Evolutionary conservation across 805 yeast species (phyloP).

Genomic region (Ogataea populi-albae): DNA sequence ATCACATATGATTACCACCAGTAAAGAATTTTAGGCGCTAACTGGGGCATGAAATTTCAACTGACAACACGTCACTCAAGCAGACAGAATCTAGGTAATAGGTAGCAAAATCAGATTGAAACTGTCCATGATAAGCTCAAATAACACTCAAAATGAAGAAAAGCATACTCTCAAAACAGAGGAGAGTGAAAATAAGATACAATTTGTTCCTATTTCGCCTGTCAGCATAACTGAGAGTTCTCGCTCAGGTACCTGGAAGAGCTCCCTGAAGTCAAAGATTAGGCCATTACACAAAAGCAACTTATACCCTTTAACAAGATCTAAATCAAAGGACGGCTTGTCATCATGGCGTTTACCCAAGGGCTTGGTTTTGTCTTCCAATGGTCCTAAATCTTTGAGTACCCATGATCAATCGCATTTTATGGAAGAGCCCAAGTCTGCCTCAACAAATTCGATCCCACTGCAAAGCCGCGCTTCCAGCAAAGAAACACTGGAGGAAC

Average conservation of each 20-base stretch:
- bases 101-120: too few relatives aligned
- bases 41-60: too few relatives aligned
- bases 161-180: too few relatives aligned
- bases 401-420: constrained; percentile 1
- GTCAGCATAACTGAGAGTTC: too few relatives aligned
- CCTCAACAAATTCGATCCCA: constrained; percentile 6
- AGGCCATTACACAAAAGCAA: constrained; percentile 5
- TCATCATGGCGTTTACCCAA: constrained; percentile 12
- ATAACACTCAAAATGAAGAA: too few relatives aligned
- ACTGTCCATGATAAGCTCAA: too few relatives aligned
- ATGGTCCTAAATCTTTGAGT: constrained; percentile 5
- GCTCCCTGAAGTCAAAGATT: constrained; percentile 17
- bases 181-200: too few relatives aligned
- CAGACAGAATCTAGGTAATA: too few relatives aligned
- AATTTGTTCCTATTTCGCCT: too few relatives aligned
- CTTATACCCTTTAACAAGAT: constrained; percentile 7
- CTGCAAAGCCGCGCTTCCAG: constrained; percentile 4
- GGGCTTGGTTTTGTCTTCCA: constrained; percentile 12
- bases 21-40: too few relatives aligned
- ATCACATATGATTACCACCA: too few relatives aligned
- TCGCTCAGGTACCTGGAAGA: constrained; percentile 20
- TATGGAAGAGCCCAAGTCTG: constrained; percentile 1
- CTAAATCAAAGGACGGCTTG: constrained; percentile 11
- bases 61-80: too few relatives aligned
- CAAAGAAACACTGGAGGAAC: constrained; percentile 5